Evolutionary conservation across 2,329 filamentous ascomycete species (phyloP), one percentile per base, ranked within the genome.

Genomic region (Polytolypa hystricis): DNA sequence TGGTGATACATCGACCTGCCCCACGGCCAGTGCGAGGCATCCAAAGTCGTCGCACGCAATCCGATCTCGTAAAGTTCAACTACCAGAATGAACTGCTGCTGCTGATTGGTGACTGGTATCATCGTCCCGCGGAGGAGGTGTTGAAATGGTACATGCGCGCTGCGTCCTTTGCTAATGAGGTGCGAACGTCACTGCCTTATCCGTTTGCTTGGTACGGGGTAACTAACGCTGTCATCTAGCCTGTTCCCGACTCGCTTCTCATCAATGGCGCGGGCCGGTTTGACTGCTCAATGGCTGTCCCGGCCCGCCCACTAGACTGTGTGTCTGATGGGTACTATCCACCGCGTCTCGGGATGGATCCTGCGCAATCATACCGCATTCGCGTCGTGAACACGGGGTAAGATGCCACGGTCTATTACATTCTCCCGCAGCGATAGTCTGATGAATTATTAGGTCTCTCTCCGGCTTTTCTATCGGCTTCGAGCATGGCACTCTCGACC

Each of bases 61-160:
- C 34, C 4, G 33, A 40, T 4, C 29, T 21, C 12, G 14, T 42
- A 5, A 44, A 33, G 29, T 50, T 49, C 38, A 32, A 36, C 1
- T 62, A 60, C 37, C 50, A 61, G 3, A 54, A 60, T 26, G 67
- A 70, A 29, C 33, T 64, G 7, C 42, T 70, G 9, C 49, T 71
- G n/a, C 47, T 70, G 10, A 51, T 69, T 25, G 65, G 66, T 5
- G 67, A 70, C 44, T 69, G 66, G 66, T 70, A 69, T 45, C 66
- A 69, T 47, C 52, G 56, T 10, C 47, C 55, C 15, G 60, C 62
- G 2, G 42, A 44, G 4, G 55, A 67, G 12, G 58, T 67, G 21
- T 48, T 67, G 5, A 53, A 49, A 4, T 66, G 62, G 58, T 69
- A 66, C 41, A 56, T 61, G 46, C 57, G 58, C 21, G 50, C 60